These are phyloP conservation scores for Miscanthus sacchariflorus DNA, from an alignment of 202 grass and related monocot species.

Conservation along the genomic window DNA sequence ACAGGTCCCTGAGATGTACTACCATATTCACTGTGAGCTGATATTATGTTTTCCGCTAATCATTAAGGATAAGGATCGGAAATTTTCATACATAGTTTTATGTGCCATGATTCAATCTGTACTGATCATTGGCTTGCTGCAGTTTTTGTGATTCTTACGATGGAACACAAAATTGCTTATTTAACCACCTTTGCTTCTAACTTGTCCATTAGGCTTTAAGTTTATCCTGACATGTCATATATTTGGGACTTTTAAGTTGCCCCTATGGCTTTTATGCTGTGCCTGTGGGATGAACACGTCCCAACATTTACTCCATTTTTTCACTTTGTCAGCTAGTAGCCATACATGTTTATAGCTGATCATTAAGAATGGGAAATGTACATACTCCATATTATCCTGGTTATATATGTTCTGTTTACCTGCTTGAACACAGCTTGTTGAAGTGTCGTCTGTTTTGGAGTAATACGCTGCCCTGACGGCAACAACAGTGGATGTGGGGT, in stretches of 20 bases:
- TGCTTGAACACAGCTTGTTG: not conserved
- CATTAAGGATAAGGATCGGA: too few species aligned
- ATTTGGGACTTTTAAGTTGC: not conserved
- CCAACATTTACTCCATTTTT: constrained; percentile 24
- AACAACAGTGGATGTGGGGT: not conserved
- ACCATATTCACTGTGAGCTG: not conserved
- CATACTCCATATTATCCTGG: not conserved
- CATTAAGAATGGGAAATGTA: constrained; percentile 34
- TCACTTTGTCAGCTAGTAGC: constrained; percentile 48
- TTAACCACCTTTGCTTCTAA: too few species aligned
- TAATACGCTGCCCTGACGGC: not conserved
- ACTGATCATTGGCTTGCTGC: not conserved
- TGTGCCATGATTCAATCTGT: too few species aligned
- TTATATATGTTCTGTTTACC: not conserved
- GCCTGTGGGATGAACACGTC: constrained; percentile 40
- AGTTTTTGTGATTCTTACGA: not conserved
- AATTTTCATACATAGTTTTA: too few species aligned
- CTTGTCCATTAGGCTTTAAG: not conserved
- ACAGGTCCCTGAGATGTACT: constrained; percentile 1
- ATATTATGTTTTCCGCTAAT: too few species aligned
- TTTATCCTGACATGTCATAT: not conserved
- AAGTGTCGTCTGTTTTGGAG: not conserved
- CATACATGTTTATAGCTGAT: constrained; percentile 25
- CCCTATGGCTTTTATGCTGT: not conserved
- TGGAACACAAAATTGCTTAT: not conserved